Conservation (phyloP, 2,329 filamentous ascomycete species). For the Scedosporium aurantiacum region DNA sequence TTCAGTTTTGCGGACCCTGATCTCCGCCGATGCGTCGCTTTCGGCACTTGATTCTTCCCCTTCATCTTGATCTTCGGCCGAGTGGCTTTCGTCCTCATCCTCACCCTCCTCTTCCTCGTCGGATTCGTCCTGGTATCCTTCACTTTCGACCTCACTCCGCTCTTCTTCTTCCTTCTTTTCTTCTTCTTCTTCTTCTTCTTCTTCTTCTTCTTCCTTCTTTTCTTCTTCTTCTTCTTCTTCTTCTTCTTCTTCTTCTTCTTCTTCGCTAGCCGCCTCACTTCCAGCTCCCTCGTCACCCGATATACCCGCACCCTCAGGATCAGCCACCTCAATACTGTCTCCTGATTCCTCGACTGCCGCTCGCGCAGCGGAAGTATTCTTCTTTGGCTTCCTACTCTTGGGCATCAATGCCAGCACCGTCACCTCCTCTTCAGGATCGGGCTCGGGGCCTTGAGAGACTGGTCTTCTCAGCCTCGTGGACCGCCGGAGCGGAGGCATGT, state of each 20-base stretch:
- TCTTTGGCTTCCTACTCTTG: conserved; percentile 12
- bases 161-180: too few relatives aligned
- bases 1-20: conserved; percentile 10
- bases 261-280: conserved; percentile 7
- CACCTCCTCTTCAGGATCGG: conserved; percentile 1
- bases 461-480: conserved; percentile 9
- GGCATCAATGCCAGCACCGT: conserved; percentile 12
- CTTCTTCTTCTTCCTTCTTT: conserved; percentile 9
- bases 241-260: conserved; percentile 10
- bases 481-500: background rate
- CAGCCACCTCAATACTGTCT: background rate
- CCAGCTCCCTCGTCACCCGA: background rate
- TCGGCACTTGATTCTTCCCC: conserved; percentile 19
- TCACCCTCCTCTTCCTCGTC: background rate
- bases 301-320: background rate
- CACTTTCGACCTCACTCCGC: background rate
- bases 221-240: conserved; percentile 6
- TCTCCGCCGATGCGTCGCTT: conserved; percentile 14
- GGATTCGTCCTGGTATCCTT: background rate
- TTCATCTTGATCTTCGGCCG: conserved; percentile 22
- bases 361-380: conserved; percentile 13
- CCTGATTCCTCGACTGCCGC: conserved; percentile 9
- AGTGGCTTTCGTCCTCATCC: conserved; percentile 17
- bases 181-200: conserved; percentile 7
- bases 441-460: conserved; percentile 13